Base-by-base conservation (phyloP, 164 flowering plant genomes). In the Taxillus chinensis region DNA sequence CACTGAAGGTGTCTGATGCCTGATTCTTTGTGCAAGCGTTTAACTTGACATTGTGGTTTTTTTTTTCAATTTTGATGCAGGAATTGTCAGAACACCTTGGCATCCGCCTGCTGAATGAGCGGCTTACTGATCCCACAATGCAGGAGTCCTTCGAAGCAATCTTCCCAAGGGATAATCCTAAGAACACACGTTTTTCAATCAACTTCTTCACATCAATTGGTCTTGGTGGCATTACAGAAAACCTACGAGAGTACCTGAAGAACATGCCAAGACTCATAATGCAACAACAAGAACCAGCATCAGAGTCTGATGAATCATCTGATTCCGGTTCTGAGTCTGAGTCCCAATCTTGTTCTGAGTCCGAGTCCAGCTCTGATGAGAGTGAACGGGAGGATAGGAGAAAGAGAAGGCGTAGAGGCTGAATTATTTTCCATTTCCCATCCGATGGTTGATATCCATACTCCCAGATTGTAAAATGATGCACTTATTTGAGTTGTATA, bases 191-290 rank as follows among this genome's bases (percentile, higher is more conserved):
- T 13, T 93, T 93, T 65, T 57, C 95, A 0, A 93, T 93, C 54
- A 93, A 89, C 69, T 89, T 89, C 65, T 93, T 93, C 66, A 93
- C 97, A 6, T 93, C 99, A 39, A 88, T 90, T 68, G 97, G 99
- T 43, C 90, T 90, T 57, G 92, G 95, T 66, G 95, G 97, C 43
- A 82, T 89, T 57, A 89, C 92, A 4, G 95, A 90, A 65, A 89
- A 80, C 55, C 57, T 93, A 63, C 82, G 96, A 2, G 97, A 93
- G 72, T 90, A 83, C 67, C 63, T 90, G 65, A 89, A 93, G 75
- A 88, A 88, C 58, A 92, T 92, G 96, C 96, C 96, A 0, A 74
- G 89, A 8, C 84, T 86, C 3, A 90, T 92, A 37, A 87, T 92
- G 98, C 92, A 90, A 65, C 95, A 89, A 64, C 87, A 85, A 45